Evolutionary conservation across 2,329 filamentous ascomycete genomes (phyloP).

Genomic region (Pestalotiopsis sp.): DNA sequence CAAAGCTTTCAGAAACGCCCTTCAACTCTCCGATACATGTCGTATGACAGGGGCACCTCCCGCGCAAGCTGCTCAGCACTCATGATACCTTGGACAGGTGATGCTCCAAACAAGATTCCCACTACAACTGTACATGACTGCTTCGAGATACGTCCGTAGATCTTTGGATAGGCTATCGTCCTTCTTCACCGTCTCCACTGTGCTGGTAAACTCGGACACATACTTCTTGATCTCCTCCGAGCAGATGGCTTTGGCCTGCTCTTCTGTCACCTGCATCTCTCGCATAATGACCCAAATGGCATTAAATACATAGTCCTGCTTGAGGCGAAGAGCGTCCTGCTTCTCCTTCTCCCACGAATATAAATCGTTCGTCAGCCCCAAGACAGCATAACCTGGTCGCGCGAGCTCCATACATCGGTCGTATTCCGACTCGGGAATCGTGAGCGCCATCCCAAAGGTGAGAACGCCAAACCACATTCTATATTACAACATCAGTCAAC

Average conservation of each 20-base stretch:
- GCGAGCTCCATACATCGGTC: constrained; percentile 31
- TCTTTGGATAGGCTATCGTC: background rate
- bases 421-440: constrained; percentile 38
- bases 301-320: constrained; percentile 36
- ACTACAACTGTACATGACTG: background rate
- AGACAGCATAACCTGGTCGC: constrained; percentile 30
- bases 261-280: constrained; percentile 30
- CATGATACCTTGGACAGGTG: constrained; percentile 3
- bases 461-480: constrained; percentile 38
- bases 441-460: constrained; percentile 40
- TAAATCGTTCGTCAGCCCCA: constrained; percentile 41
- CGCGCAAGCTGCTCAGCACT: background rate
- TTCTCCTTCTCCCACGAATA: constrained; percentile 41
- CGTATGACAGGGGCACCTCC: too few relatives aligned
- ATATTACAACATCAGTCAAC: too few relatives aligned
- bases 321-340: constrained; percentile 28
- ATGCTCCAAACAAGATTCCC: constrained; percentile 11
- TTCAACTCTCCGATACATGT: too few relatives aligned
- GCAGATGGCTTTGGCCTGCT: constrained; percentile 20
- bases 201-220: background rate
- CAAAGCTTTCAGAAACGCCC: too few relatives aligned
- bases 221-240: constrained; percentile 10
- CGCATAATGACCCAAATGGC: constrained; percentile 43
- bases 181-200: background rate
- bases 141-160: background rate